A percentile compares a stretch with the other conserved stretches of the same genome.
phyloP scores from a whole-genome alignment of 2,329 filamentous ascomycete species.

The Biscogniauxia marginata region DNA sequence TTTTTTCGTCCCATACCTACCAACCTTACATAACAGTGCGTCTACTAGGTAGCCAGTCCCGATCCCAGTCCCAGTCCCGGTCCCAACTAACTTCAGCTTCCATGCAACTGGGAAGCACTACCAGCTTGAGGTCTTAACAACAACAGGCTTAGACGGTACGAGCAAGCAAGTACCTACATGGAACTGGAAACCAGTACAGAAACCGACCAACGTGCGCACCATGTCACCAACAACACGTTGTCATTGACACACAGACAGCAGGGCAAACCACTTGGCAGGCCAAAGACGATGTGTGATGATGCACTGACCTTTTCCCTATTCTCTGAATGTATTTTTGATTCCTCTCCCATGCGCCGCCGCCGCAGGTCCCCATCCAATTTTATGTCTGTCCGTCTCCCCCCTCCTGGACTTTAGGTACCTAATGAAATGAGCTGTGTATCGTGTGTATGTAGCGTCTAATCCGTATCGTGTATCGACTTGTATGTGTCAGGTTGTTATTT shows the following conservation, averaged over 20 bases:
- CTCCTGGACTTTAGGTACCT: neutral
- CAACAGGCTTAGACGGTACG: no score
- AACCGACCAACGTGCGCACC: neutral
- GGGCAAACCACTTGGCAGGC: neutral
- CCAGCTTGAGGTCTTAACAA: no score
- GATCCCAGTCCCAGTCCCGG: neutral
- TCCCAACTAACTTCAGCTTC: neutral
- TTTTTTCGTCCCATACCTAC: neutral
- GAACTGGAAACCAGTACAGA: neutral
- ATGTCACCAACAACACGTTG: neutral
- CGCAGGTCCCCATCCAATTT: neutral
- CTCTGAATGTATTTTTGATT: neutral
- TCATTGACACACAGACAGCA: neutral
- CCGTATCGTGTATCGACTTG: neutral
- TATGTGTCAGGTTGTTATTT: no score
- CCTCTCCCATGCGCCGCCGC: neutral
- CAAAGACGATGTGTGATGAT: neutral
- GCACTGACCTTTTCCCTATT: neutral
- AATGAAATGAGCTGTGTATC: neutral
- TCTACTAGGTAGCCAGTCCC: neutral
- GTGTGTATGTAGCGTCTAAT: no score
- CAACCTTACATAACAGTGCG: neutral
- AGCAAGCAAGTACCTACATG: no score
- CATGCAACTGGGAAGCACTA: neutral
- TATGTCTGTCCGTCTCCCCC: neutral